Conservation (phyloP, 2,329 filamentous ascomycete genomes). For the Rhynchosporium graminicola region DNA sequence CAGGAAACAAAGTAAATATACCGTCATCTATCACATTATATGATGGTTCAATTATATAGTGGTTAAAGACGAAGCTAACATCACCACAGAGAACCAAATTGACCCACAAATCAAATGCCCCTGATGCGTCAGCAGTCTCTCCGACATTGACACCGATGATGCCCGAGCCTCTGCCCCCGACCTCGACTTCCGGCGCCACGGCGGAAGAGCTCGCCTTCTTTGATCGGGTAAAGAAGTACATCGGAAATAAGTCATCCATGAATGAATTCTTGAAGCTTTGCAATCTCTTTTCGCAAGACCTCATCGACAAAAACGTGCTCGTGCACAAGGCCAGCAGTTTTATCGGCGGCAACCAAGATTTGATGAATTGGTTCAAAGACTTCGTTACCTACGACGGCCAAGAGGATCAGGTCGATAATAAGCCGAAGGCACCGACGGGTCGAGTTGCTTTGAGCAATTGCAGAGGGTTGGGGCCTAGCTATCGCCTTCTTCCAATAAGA, state of each 20-base stretch:
- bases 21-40: not conserved
- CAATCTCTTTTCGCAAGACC: conserved; percentile 90
- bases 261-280: conserved; percentile 96
- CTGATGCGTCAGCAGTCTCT: conserved; percentile 53
- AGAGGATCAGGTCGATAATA: conserved; percentile 78
- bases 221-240: conserved; percentile 93
- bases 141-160: conserved; percentile 86
- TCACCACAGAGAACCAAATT: conserved; percentile 65
- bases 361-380: conserved; percentile 84
- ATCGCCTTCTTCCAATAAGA: conserved; percentile 85
- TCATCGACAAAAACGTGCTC: conserved; percentile 83
- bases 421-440: conserved; percentile 71
- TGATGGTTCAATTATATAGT: not conserved
- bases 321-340: conserved; percentile 82
- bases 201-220: conserved; percentile 92
- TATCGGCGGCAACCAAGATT: conserved; percentile 82
- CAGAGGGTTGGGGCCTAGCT: conserved; percentile 92
- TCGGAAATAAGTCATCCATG: conserved; percentile 88
- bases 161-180: conserved; percentile 82
- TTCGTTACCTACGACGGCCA: conserved; percentile 79
- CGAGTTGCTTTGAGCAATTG: conserved; percentile 94
- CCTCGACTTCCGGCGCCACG: conserved; percentile 69
- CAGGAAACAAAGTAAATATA: conserved; percentile 52
- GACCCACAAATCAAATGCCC: conserved; percentile 54
- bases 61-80: conserved; percentile 6